Evolutionary conservation across 2,329 filamentous ascomycete species (phyloP), one percentile per base, ranked within the genome.

Genomic region (Colletotrichum caudatum): DNA sequence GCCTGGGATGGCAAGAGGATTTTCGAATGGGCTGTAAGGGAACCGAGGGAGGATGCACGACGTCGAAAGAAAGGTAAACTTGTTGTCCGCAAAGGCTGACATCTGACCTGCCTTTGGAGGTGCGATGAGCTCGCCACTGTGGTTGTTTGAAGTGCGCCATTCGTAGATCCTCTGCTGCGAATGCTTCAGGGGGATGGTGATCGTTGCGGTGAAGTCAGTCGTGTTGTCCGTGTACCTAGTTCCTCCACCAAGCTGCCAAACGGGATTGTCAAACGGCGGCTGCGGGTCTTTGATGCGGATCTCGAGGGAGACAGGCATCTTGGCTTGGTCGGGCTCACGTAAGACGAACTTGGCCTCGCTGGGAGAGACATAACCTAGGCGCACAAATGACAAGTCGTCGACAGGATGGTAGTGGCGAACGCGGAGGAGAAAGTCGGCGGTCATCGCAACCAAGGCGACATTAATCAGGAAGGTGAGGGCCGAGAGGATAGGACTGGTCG

Each of bases 41-140:
- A 98, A 94, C 23, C 94, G 92, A 14, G 93, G 92, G 76, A 98
- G 93, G 77, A 98, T 94, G 81, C 96, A 99, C 53, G 94, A 97
- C 0, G 94, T 96, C 4, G 95, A 94, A 9, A 98, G 83, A 79
- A 99, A 99, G 0, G 94, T 97, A 76, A 97, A 95, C 69, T 90
- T 91, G 51, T 91, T 91, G 61, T 90, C 87, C 54, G 87, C 86
- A 5, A 87, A 85, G 20, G 86, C 83, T 0, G 90, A 88, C 74
- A 88, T 86, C 1, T 88, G 85, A 14, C 94, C 94, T 0, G 90
- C 84, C 46, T 86, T 88, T 1, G 95, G 94, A 1, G 94, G 92
- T 0, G 94, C 91, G 4, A 88, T 89, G 77, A 99, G 97, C 74
- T 90, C 90, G 58, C 96, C 96, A 0, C 90, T 91, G 76, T 95